phyloP scores from a whole-genome alignment of 495 filamentous ascomycete genomes.

The Pseudotulostoma volvatum region DNA sequence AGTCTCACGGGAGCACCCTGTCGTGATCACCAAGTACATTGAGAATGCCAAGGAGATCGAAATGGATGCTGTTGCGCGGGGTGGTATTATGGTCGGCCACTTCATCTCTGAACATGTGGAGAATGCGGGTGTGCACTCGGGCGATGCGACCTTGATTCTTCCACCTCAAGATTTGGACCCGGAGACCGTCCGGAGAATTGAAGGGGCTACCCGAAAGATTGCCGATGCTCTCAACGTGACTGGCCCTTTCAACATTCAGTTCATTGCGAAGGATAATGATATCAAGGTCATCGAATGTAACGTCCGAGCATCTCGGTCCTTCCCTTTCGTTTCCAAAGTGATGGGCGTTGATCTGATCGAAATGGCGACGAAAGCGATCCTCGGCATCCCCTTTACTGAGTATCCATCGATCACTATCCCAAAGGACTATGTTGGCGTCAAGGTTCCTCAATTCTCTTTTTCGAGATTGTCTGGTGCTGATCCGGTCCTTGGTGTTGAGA shows the following conservation, averaged over 20 bases:
- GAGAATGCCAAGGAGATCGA: slow-evolving; percentile 96
- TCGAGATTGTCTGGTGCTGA: slow-evolving; percentile 90
- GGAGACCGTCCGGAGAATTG: slow-evolving; percentile 79
- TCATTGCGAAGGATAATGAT: slow-evolving; percentile 98
- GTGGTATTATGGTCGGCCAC: slow-evolving; percentile 77
- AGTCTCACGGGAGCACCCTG: slow-evolving; percentile 92
- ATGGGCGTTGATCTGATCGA: slow-evolving; percentile 98
- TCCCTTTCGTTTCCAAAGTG: slow-evolving; percentile 96
- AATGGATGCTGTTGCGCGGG: slow-evolving; percentile 82
- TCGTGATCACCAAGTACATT: slow-evolving; percentile 99
- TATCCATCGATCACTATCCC: slow-evolving; percentile 67
- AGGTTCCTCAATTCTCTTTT: slow-evolving; percentile 98
- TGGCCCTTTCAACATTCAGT: slow-evolving; percentile 96
- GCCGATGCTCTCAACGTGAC: slow-evolving; percentile 89
- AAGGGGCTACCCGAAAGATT: slow-evolving; percentile 91
- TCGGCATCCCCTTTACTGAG: slow-evolving; percentile 60
- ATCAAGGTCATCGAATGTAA: slow-evolving; percentile 99
- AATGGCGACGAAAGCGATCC: slow-evolving; percentile 97
- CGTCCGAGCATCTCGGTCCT: slow-evolving; percentile 86
- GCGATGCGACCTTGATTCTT: slow-evolving; percentile 91
- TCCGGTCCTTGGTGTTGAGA: slow-evolving; percentile 92
- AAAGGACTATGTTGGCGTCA: slow-evolving; percentile 79
- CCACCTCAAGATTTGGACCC: slow-evolving; percentile 86
- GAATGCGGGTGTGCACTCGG: slow-evolving; percentile 94
- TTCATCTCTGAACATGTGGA: slow-evolving; percentile 96